Base-by-base conservation (phyloP, 1,139 yeast genomes). In the Nakaseomyces uthaithaninus region DNA sequence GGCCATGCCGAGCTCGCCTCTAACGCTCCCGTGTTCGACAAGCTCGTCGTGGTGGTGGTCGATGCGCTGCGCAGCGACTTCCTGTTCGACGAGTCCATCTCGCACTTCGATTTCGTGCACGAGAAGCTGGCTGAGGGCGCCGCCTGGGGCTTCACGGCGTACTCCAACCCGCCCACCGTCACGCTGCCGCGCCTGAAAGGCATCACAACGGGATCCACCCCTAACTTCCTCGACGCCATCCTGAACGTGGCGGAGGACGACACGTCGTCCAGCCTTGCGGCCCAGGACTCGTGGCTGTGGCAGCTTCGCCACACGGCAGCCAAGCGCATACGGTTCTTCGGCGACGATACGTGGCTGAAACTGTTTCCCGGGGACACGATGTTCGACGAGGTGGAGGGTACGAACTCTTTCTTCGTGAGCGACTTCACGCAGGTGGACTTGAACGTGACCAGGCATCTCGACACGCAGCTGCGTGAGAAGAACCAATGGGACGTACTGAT, bases 261-360 rank as follows among this genome's bases (percentile, higher is more conserved):
- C 52, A 68, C 77, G 2, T 75, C 94, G 0, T 85, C 91, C 9
- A 79, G 87, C 0, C 59, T 87, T 37, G 69, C 75, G 1, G 74
- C 71, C 39, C 94, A 83, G 51, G 98, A 93, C 59, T 82, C 93
- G 14, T 89, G 97, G 95, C 59, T 89, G 10, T 65, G 69, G 28
- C 97, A 91, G 57, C 68, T 87, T 27, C 27, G 30, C 62, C 61
- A 64, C 33, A 37, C 46, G 2, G 49, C 59, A 3, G 65, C 65
- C 23, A 72, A 72, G 51, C 70, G 63, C 40, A 66, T 91, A 30
- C 80, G 86, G 54, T 86, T 91, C 73, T 91, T 75, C 65, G 99
- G 99, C 19, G 98, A 91, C 60, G 98, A 91, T 57, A 91, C 98
- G 1, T 93, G 98, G 99, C 64, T 89, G 49, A 89, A 87, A 56